Percentiles rank a stretch among this genome's conserved stretches.
These are phyloP conservation scores for Fusarium oligoseptatum DNA, from an alignment of 2,329 filamentous ascomycete genomes.

Conservation along the genomic window DNA sequence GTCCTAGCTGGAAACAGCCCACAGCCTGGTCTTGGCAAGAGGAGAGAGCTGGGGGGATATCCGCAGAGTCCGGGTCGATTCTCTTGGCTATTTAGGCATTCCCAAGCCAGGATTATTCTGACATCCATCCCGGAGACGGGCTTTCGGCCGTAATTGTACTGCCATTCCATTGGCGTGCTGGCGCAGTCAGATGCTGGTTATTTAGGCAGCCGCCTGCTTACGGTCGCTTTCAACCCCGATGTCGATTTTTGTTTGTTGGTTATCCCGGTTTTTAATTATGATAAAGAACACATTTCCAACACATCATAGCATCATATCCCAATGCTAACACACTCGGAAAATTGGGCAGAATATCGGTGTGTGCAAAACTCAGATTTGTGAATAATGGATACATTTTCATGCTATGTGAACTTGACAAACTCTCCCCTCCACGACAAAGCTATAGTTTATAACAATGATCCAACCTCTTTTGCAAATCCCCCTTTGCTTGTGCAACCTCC, in stretches of 20 bases:
- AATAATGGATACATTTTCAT: no score
- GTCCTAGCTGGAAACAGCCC: neutral
- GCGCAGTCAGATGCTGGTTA: neutral
- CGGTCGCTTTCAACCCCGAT: neutral
- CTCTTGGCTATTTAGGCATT: neutral
- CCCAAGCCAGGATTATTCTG: neutral
- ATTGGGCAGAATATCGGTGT: no score
- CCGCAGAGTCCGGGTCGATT: neutral
- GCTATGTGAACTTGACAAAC: no score
- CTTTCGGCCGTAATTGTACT: neutral
- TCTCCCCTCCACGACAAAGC: no score
- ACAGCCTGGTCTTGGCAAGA: neutral
- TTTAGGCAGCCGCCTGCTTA: neutral
- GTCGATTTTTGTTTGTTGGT: no score
- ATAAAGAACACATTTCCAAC: no score
- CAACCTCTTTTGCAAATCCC: neutral
- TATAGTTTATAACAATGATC: neutral
- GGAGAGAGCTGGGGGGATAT: neutral
- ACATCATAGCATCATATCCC: no score
- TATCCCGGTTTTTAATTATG: no score
- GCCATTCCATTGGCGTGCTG: neutral
- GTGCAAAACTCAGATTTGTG: no score
- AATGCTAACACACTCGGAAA: no score
- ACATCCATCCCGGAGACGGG: neutral
- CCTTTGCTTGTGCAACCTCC: conserved; percentile 9